Percentiles rank a stretch among this genome's conserved stretches.
These are phyloP conservation scores for Irpex sp. DNA, from an alignment of 1,284 basidiomycete species.

Conservation along the genomic window DNA sequence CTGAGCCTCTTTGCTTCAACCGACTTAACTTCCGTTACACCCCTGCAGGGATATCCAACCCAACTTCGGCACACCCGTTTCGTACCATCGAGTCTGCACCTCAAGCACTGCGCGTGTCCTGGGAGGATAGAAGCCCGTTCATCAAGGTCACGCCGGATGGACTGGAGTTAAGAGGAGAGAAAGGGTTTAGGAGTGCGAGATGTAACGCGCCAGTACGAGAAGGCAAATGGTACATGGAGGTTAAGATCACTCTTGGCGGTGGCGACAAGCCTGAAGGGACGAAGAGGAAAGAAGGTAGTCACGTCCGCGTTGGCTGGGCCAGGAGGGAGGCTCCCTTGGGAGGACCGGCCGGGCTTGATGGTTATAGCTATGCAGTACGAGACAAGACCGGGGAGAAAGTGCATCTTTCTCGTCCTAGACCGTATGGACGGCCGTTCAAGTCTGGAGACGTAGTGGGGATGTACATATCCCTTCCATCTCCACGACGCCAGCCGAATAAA, in stretches of 20 bases:
- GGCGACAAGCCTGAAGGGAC: conserved; percentile 53
- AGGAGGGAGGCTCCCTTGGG: conserved; percentile 91
- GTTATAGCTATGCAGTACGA: conserved; percentile 88
- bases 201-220: conserved; percentile 88
- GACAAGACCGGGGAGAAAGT: conserved; percentile 94
- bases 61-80: conserved; percentile 58
- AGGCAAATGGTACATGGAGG: conserved; percentile 95
- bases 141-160: conserved; percentile 84
- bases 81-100: conserved; percentile 80
- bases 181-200: conserved; percentile 88
- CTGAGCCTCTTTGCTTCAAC: conserved; percentile 70
- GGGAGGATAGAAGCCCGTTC: conserved; percentile 85
- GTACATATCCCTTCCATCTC: conserved; percentile 82
- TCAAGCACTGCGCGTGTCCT: conserved; percentile 64
- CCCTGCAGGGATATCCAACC: conserved; percentile 72
- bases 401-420: conserved; percentile 74
- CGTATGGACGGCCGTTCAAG: conserved; percentile 74
- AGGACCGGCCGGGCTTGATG: conserved; percentile 91
- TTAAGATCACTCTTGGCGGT: conserved; percentile 75
- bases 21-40: conserved; percentile 77
- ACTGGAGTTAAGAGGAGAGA: conserved; percentile 74
- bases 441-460: conserved; percentile 92
- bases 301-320: conserved; percentile 91
- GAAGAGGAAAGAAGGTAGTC: conserved; percentile 60
- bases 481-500: conserved; percentile 48